Percentiles rank a stretch among this genome's conserved stretches.
phyloP scores from a whole-genome alignment of 1,284 basidiomycete species.

The Melampsora abietis-canadensis region DNA sequence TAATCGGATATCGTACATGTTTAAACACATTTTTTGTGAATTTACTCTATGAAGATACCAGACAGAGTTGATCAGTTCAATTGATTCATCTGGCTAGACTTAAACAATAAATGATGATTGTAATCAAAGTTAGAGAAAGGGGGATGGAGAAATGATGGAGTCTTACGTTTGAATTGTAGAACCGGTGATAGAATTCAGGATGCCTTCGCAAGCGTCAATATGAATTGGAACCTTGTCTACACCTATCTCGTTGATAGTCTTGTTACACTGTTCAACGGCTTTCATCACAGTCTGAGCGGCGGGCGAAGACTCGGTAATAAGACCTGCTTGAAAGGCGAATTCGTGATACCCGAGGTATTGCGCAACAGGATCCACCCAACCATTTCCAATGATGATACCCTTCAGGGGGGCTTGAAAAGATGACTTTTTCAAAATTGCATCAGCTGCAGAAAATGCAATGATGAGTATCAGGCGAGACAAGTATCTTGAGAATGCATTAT shows the following conservation, averaged over 20 bases:
- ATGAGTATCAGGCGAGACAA: neutral
- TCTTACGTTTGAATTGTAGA: slow-evolving; percentile 66
- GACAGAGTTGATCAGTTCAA: no score
- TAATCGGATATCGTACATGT: slow-evolving; percentile 90
- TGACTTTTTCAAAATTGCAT: slow-evolving; percentile 69
- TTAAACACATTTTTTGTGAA: slow-evolving; percentile 74
- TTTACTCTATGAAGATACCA: slow-evolving; percentile 65
- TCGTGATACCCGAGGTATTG: slow-evolving; percentile 91
- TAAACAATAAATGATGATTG: no score
- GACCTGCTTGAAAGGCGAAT: slow-evolving; percentile 73
- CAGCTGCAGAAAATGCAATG: slow-evolving; percentile 59
- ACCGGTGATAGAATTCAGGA: slow-evolving; percentile 65
- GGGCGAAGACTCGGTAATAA: slow-evolving; percentile 71
- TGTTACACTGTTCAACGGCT: slow-evolving; percentile 66
- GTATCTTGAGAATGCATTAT: slow-evolving; percentile 9
- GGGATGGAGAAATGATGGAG: slow-evolving; percentile 4
- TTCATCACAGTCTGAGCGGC: slow-evolving; percentile 65
- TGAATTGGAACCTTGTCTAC: slow-evolving; percentile 61
- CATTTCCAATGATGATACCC: slow-evolving; percentile 90
- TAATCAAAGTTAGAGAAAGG: neutral
- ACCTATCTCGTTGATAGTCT: slow-evolving; percentile 56
- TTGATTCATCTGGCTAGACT: no score
- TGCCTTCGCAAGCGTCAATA: slow-evolving; percentile 63
- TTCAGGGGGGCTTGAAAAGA: slow-evolving; percentile 61
- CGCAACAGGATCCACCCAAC: slow-evolving; percentile 84